Conservation (phyloP, 2,329 filamentous ascomycete species). For the Gaeumannomyces tritici region DNA sequence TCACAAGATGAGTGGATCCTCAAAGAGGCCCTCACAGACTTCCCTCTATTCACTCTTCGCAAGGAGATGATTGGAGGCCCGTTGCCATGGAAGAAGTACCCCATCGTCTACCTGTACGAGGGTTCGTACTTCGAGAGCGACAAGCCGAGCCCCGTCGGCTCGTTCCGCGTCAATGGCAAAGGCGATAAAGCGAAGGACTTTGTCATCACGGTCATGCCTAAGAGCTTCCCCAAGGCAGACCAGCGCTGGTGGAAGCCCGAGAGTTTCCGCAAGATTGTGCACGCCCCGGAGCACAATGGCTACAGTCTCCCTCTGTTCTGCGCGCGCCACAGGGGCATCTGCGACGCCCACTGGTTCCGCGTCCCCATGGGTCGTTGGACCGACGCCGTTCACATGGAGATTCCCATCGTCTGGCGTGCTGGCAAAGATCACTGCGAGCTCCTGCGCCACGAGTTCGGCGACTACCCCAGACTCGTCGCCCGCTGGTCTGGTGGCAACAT, state of each 20-base stretch:
- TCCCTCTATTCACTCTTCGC: background rate
- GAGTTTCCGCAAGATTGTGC: background rate
- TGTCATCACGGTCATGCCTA: background rate
- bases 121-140: background rate
- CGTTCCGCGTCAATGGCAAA: background rate
- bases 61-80: background rate
- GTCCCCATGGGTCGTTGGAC: background rate
- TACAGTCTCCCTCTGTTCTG: background rate
- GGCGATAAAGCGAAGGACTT: background rate
- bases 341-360: slow-evolving; percentile 2
- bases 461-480: background rate
- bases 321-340: background rate
- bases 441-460: background rate
- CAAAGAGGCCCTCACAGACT: background rate
- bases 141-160: background rate
- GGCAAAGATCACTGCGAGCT: slow-evolving; percentile 3
- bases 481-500: background rate
- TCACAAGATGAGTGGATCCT: background rate
- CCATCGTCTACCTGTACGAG: background rate
- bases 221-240: background rate
- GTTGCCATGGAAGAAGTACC: background rate
- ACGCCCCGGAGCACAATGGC: background rate
- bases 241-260: background rate
- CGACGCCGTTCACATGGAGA: background rate
- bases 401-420: background rate